Evolutionary conservation across 306 rosid species (phyloP).

Genomic region (Vicia sativa): DNA sequence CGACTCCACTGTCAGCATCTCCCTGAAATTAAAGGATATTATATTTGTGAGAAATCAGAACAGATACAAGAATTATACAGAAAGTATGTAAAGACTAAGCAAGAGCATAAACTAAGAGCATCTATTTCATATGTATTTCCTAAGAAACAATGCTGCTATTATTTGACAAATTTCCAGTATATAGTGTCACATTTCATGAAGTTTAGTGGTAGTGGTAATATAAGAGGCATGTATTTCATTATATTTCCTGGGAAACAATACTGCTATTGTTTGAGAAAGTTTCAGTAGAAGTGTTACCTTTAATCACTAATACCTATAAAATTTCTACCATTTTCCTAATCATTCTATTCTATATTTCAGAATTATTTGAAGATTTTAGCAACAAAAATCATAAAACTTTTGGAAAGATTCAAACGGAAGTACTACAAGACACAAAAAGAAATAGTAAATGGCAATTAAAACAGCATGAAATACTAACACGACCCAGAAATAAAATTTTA

Average conservation of each 20-base stretch:
- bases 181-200: neutral
- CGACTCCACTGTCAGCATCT: constrained; percentile 70
- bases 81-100: neutral
- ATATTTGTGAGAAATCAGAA: neutral
- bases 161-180: neutral
- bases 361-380: neutral
- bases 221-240: too few species aligned
- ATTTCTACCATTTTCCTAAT: too few species aligned
- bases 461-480: too few species aligned
- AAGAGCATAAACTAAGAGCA: neutral
- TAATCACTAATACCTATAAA: too few species aligned
- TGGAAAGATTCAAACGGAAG: too few species aligned
- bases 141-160: neutral
- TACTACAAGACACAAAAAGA: too few species aligned
- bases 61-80: neutral
- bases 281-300: neutral
- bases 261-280: neutral
- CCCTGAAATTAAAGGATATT: constrained; percentile 49
- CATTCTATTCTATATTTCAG: neutral
- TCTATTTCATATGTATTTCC: neutral
- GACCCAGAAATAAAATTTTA: too few species aligned
- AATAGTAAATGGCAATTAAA: too few species aligned
- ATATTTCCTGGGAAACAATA: neutral
- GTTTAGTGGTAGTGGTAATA: too few species aligned
- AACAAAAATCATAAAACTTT: too few species aligned